These are phyloP conservation scores for Saturnispora gosingensis DNA, from an alignment of 805 yeast genomes.

Conservation along the genomic window DNA sequence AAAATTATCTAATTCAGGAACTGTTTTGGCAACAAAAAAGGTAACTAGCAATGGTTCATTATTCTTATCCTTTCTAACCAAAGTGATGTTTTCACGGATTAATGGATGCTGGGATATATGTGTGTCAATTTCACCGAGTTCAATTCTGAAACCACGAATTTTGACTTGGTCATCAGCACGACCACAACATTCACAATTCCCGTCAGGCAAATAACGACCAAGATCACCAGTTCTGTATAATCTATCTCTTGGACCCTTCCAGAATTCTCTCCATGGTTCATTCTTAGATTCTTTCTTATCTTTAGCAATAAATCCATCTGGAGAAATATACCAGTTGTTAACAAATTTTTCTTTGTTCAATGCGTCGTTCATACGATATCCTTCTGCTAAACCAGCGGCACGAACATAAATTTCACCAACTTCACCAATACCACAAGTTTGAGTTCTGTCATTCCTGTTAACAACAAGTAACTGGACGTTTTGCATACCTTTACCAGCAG, in stretches of 20 bases:
- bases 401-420: constrained; percentile 98
- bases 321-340: constrained; percentile 80
- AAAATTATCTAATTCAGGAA: constrained; percentile 36
- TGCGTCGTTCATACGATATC: constrained; percentile 87
- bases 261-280: constrained; percentile 64
- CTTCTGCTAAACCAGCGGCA: constrained; percentile 97
- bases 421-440: constrained; percentile 97
- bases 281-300: constrained; percentile 39
- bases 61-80: constrained; percentile 85
- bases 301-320: constrained; percentile 48
- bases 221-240: constrained; percentile 95
- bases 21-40: constrained; percentile 70
- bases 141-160: constrained; percentile 97
- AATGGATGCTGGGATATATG: constrained; percentile 88
- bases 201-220: constrained; percentile 94
- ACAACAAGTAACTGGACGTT: constrained; percentile 93
- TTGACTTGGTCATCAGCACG: constrained; percentile 99
- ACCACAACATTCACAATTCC: constrained; percentile 96
- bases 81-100: constrained; percentile 86
- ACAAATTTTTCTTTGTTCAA: constrained; percentile 81
- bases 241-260: constrained; percentile 95
- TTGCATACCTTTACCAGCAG: constrained; percentile 97
- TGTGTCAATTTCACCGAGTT: constrained; percentile 96
- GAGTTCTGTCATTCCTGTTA: constrained; percentile 78
- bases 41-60: constrained; percentile 89